Percentiles rank a stretch among this genome's conserved stretches.
Conservation (phyloP, 2,329 filamentous ascomycete genomes). For the Chaetomiaceae sp. region DNA sequence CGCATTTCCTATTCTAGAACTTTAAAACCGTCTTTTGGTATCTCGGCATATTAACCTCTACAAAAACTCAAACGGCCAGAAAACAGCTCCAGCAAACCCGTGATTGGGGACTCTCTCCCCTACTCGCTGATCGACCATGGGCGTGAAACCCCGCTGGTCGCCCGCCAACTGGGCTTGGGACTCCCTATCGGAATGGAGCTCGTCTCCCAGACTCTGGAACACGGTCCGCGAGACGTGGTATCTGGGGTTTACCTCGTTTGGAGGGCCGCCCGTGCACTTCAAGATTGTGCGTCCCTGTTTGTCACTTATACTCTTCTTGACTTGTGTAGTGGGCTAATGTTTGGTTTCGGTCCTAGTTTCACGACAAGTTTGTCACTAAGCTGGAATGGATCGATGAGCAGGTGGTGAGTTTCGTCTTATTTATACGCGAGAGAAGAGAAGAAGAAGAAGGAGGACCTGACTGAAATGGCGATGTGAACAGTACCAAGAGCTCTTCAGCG, state of each 20-base stretch:
- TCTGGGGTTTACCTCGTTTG: conserved; percentile 62
- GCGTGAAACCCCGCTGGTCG: not conserved
- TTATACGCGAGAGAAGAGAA: not conserved
- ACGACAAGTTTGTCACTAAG: conserved; percentile 57
- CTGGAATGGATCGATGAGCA: conserved; percentile 65
- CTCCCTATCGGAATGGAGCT: not conserved
- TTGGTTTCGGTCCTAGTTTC: conserved; percentile 37
- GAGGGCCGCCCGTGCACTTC: conserved; percentile 66
- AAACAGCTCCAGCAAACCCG: too few species aligned
- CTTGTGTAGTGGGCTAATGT: not conserved
- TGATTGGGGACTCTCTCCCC: too few species aligned
- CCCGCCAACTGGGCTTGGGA: not conserved
- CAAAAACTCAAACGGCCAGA: too few species aligned
- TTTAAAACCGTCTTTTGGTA: too few species aligned
- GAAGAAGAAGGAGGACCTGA: not conserved
- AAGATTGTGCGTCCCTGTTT: conserved; percentile 45
- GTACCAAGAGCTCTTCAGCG: conserved; percentile 62
- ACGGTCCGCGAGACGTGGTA: conserved; percentile 44
- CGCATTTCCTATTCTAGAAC: too few species aligned
- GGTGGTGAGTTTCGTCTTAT: conserved; percentile 30
- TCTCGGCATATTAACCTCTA: too few species aligned
- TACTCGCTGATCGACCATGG: not conserved
- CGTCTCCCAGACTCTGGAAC: conserved; percentile 15
- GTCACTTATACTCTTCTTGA: not conserved
- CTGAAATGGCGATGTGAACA: conserved; percentile 30